These are phyloP conservation scores for Penicillium canariense DNA, from an alignment of 495 filamentous ascomycete genomes.

Conservation along the genomic window DNA sequence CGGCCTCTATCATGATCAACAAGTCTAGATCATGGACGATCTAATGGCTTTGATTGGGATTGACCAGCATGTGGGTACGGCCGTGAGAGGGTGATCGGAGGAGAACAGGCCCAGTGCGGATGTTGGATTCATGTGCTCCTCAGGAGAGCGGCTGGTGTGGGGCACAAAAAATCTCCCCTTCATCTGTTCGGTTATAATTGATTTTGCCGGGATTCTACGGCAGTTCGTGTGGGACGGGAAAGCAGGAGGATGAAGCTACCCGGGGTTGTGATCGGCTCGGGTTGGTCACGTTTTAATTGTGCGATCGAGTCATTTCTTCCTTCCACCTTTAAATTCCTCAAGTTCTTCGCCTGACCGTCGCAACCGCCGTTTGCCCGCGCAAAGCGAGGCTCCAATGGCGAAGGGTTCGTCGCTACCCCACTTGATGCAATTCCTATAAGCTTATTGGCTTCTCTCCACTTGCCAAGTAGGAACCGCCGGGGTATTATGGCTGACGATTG, in stretches of 20 bases:
- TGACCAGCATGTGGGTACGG: neutral
- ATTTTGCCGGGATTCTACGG: neutral
- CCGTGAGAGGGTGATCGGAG: constrained; percentile 1
- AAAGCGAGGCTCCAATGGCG: neutral
- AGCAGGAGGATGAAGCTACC: neutral
- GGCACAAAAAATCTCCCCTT: neutral
- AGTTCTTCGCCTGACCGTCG: neutral
- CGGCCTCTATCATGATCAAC: constrained; percentile 20
- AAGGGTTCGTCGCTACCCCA: constrained; percentile 1
- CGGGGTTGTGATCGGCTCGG: too few relatives aligned
- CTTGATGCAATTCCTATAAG: constrained; percentile 6
- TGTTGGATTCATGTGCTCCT: neutral
- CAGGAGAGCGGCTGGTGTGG: neutral
- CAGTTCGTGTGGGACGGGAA: neutral
- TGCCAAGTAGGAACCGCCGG: constrained; percentile 31
- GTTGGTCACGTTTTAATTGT: too few relatives aligned
- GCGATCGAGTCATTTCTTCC: neutral
- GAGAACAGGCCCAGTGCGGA: neutral
- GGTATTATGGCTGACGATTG: constrained; percentile 12
- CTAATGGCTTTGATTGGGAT: constrained; percentile 23
- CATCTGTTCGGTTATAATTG: neutral
- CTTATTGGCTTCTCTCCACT: constrained; percentile 18
- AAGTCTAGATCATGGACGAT: constrained; percentile 11
- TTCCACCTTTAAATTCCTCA: neutral
- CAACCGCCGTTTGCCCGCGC: neutral